Base-by-base conservation (phyloP, 169 alveolate genomes). In the Plasmodium vivax region DNA sequence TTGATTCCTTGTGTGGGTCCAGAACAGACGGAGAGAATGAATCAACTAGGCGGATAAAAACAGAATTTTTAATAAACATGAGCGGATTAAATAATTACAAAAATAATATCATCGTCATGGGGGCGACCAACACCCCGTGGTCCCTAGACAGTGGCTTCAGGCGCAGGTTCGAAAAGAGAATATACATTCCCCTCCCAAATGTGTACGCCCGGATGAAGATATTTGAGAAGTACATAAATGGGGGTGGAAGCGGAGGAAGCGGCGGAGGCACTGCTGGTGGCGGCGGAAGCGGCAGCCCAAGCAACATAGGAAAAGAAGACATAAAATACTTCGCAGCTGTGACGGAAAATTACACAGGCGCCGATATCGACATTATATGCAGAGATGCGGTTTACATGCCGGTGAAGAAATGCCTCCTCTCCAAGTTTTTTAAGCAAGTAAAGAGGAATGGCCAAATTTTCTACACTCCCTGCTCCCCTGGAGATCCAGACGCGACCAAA, bases 1-100 rank as follows among this genome's bases (percentile, higher is more conserved):
- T 99, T 47, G 99, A 99, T 97, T 98, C 99, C 32, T 94, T 99
- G 85, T 99, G 99, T 94, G 98, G 99, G 43, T 96, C 98, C 75
- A 95, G 98, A 81, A 95, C 96, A 75, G 99, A 98, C 74, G 99
- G 99, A 71, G 99, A 99, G 94, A 98, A 99, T 94, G 99, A 99
- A 56, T 98, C 99, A 0, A 97, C 99, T 16, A 96, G 99, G 58
- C 97, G 99, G 91, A 98, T 99, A 74, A 99, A 99, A 92, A 99
- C 99, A n/a, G 99, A 99, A 97, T 99, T 99, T 94, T 97, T 99
- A 73, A 99, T 99, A 43, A 99, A 99, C 96, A 99, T 99, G 99
- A 98, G 99, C 92, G 99, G 99, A 85, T 79, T 94, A 58, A 85
- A 58, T 41, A 93, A 83, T 71, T 87, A 88, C 58, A 92, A 85